Evolutionary conservation across 148 eudicot species (phyloP).

Genomic region (Rheum nobile): DNA sequence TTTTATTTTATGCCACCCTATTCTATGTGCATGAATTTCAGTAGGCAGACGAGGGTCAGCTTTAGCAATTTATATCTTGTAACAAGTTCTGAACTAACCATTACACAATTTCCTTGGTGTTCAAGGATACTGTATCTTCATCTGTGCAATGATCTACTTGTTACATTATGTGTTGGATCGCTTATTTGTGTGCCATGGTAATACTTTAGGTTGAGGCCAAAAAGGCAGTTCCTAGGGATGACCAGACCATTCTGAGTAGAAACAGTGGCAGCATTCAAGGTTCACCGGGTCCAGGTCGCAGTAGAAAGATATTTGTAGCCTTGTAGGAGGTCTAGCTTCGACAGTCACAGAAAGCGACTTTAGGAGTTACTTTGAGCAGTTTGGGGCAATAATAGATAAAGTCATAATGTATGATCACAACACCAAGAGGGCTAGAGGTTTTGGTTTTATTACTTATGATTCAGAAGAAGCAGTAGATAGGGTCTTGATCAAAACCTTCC

Average conservation of each 20-base stretch:
- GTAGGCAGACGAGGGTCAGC: not conserved
- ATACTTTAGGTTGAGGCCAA: constrained; percentile 13
- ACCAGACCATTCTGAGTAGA: not conserved
- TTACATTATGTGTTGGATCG: not conserved
- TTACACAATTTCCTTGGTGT: not conserved
- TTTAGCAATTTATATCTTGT: not conserved
- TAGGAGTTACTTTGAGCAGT: constrained; percentile 13
- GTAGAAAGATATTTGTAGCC: constrained; percentile 12
- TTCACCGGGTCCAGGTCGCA: constrained; percentile 8
- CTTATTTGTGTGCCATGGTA: not conserved
- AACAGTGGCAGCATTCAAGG: constrained; percentile 6
- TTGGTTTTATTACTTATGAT: constrained; percentile 14
- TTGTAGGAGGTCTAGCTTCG: constrained; percentile 10
- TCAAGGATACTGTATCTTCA: not conserved
- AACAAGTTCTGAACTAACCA: not conserved
- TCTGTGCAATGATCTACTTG: not conserved
- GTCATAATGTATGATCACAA: constrained; percentile 16
- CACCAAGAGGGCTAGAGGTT: constrained; percentile 15
- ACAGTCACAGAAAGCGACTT: constrained; percentile 10
- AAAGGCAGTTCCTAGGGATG: constrained; percentile 12
- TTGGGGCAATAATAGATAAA: constrained; percentile 3
- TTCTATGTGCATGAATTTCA: not conserved
- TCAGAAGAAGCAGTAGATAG: constrained; percentile 12
- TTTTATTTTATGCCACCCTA: not conserved
- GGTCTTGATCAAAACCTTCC: constrained; percentile 9